Percentiles rank a stretch among this genome's conserved stretches.
Evolutionary conservation across 345 rosid genomes (phyloP).

Genomic region (Melaleuca quinquenervia): DNA sequence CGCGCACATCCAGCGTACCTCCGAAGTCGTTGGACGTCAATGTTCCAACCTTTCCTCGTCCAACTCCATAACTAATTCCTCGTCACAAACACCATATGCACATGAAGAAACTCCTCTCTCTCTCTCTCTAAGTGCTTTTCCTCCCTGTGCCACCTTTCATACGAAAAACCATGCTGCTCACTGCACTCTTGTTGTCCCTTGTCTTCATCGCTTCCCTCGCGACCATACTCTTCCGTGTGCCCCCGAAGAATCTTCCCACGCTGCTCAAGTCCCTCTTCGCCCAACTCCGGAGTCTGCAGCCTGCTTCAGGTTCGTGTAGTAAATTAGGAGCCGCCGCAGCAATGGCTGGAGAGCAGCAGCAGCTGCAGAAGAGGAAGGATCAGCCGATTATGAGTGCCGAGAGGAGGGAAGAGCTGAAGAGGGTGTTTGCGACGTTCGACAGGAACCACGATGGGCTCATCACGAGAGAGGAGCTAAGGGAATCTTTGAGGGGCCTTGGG

Average conservation of each 20-base stretch:
- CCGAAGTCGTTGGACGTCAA: neutral
- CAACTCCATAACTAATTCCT: neutral
- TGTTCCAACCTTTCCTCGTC: neutral
- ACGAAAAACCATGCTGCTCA: neutral
- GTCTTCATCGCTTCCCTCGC: neutral
- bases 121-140: neutral
- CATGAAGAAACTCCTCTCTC: neutral
- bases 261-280: neutral
- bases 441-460: constrained; percentile 73
- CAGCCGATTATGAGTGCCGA: neutral
- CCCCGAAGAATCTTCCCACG: neutral
- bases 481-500: constrained; percentile 57
- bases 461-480: constrained; percentile 55
- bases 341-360: neutral
- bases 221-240: neutral
- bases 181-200: neutral
- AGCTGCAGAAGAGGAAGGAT: neutral
- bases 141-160: neutral
- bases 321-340: neutral
- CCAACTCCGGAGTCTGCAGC: neutral
- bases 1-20: neutral
- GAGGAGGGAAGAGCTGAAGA: constrained; percentile 30
- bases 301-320: neutral
- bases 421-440: constrained; percentile 80
- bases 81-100: neutral